These are phyloP conservation scores for Talaromyces sp. DNA, from an alignment of 2,329 filamentous ascomycete genomes.

Conservation along the genomic window DNA sequence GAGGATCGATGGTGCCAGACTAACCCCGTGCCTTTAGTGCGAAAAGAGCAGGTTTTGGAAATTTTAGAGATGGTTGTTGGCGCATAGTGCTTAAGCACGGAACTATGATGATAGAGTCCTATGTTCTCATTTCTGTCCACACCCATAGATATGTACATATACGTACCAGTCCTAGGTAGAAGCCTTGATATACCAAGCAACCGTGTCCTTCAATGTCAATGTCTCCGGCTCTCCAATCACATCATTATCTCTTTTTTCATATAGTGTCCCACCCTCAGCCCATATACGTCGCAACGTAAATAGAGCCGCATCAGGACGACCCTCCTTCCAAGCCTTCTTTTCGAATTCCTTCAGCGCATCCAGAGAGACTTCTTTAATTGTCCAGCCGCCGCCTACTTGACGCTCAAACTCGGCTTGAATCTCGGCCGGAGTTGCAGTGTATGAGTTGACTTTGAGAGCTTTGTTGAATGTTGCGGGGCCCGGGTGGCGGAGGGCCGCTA, in stretches of 20 bases:
- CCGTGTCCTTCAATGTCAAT: constrained; percentile 52
- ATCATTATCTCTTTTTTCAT: constrained; percentile 65
- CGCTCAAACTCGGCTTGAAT: constrained; percentile 66
- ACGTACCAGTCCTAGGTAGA: not conserved
- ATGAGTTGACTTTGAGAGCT: constrained; percentile 67
- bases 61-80: constrained; percentile 46
- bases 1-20: constrained; percentile 50
- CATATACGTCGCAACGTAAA: constrained; percentile 67
- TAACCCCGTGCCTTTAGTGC: constrained; percentile 49
- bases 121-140: not conserved
- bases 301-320: constrained; percentile 50
- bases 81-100: not conserved
- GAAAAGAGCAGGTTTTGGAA: constrained; percentile 50
- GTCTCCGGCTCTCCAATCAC: constrained; percentile 53
- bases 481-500: constrained; percentile 59
- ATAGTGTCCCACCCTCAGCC: constrained; percentile 68
- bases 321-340: constrained; percentile 55
- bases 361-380: constrained; percentile 51
- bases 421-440: constrained; percentile 60
- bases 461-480: constrained; percentile 49
- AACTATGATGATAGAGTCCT: not conserved
- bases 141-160: not conserved
- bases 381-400: constrained; percentile 60
- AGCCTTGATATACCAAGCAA: constrained; percentile 28
- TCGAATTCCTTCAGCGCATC: constrained; percentile 56